phyloP scores from a whole-genome alignment of 352 stramenopile genomes.

The Pythium oligandrum region DNA sequence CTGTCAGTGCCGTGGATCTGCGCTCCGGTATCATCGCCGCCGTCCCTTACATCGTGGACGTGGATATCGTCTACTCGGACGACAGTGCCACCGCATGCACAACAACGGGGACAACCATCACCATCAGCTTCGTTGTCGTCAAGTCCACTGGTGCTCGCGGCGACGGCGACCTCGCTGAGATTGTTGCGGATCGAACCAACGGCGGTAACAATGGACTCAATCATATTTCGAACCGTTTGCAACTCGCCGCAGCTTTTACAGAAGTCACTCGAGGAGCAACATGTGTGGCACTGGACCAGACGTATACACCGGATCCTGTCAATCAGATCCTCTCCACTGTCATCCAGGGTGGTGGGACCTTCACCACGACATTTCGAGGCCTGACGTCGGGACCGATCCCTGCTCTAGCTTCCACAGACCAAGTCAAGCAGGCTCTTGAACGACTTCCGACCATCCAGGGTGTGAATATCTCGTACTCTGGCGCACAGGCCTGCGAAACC shows the following conservation, averaged over 20 bases:
- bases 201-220: slow-evolving; percentile 35
- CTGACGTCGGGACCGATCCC: slow-evolving; percentile 57
- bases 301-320: slow-evolving; percentile 29
- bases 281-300: slow-evolving; percentile 51
- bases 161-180: slow-evolving; percentile 50
- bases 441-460: slow-evolving; percentile 50
- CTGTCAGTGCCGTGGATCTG: slow-evolving; percentile 33
- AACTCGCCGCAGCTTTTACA: slow-evolving; percentile 44
- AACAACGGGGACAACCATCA: slow-evolving; percentile 45
- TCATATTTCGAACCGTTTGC: slow-evolving; percentile 61
- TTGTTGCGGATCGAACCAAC: slow-evolving; percentile 52
- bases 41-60: slow-evolving; percentile 55
- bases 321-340: slow-evolving; percentile 42
- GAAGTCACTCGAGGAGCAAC: slow-evolving; percentile 43
- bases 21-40: slow-evolving; percentile 30
- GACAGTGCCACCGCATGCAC: slow-evolving; percentile 35
- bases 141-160: slow-evolving; percentile 28
- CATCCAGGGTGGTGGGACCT: slow-evolving; percentile 36
- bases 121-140: slow-evolving; percentile 59
- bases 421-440: slow-evolving; percentile 33
- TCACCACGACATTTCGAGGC: slow-evolving; percentile 62
- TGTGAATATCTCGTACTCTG: slow-evolving; percentile 46
- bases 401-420: slow-evolving; percentile 26
- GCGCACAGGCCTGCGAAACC: slow-evolving; percentile 53
- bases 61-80: slow-evolving; percentile 46